Evolutionary conservation across 108 stramenopile genomes (phyloP), one percentile per base, ranked within the genome.

Genomic region (Nitzschia putrida): DNA sequence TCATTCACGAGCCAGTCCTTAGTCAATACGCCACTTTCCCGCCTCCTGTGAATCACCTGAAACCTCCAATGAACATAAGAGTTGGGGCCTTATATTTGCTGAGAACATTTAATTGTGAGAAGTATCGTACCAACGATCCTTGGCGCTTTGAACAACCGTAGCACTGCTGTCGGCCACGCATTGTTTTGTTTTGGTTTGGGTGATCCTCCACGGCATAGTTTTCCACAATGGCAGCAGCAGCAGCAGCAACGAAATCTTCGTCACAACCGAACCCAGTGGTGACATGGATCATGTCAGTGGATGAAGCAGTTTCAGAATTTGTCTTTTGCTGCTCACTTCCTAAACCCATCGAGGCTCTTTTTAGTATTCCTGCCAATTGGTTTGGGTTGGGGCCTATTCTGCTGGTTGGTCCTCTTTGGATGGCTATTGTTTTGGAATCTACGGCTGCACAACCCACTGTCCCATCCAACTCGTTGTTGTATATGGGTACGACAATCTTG

Each of bases 351-450:
- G 69, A 71, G 51, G 50, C 51, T 20, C 23, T 61, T 0, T 71
- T 52, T 39, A 55, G 53, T 50, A 29, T 71, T 29, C 69, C 69
- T 12, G 57, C 69, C 13, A 61, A 61, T 44, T 71, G 56, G 34
- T 71, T 71, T 38, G 69, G 69, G 5, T 44, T 71, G 41, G 18
- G 39, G n/a, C 69, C 59, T 3, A 59, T 42, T 25, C 59, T 71
- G 7, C 21, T 41, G 0, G 20, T 71, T 51, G 57, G 58, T 61
- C 69, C 69, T 0, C 14, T 71, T 1, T 71, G 53, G 71, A 58
- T 41, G 20, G 50, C 39, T 11, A 55, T 38, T 38, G 23, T 55
- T 8, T 43, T 54, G 25, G 42, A 37, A 20, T 49, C 53, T 20
- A 38, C 42, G 12, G 40, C 40, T 6, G 37, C 9, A 26, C 1